Evolutionary conservation across 1,284 basidiomycete genomes (phyloP).

Genomic region (Sphaerobolus stellatus): DNA sequence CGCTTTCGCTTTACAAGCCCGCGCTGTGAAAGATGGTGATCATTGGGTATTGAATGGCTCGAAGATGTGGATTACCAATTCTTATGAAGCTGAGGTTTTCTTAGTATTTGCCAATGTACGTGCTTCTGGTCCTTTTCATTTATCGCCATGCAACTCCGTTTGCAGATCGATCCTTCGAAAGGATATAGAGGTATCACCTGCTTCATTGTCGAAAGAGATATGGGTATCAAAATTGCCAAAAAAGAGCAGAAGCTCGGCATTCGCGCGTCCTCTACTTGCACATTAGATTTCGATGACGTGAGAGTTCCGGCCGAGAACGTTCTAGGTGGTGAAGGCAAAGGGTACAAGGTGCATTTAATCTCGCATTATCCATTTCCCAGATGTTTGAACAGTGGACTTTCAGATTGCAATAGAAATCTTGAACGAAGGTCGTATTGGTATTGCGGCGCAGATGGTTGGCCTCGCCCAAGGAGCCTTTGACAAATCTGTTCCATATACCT

Average conservation of each 20-base stretch:
- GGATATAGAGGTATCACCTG: slow-evolving; percentile 99
- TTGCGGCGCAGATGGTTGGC: slow-evolving; percentile 96
- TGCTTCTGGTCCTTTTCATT: slow-evolving; percentile 4
- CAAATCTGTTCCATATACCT: slow-evolving; percentile 90
- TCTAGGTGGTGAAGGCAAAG: slow-evolving; percentile 90
- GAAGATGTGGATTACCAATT: slow-evolving; percentile 99
- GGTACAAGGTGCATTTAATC: slow-evolving; percentile 75
- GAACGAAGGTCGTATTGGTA: slow-evolving; percentile 97
- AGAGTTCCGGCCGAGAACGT: slow-evolving; percentile 91
- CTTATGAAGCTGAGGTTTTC: slow-evolving; percentile 91
- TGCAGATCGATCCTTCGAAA: slow-evolving; percentile 81
- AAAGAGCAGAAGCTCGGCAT: slow-evolving; percentile 99
- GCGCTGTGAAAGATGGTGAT: slow-evolving; percentile 82
- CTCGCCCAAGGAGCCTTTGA: slow-evolving; percentile 97
- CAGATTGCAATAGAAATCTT: slow-evolving; percentile 95
- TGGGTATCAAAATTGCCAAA: slow-evolving; percentile 97
- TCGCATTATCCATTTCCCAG: neutral
- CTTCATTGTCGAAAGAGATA: slow-evolving; percentile 93
- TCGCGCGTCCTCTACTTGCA: slow-evolving; percentile 94
- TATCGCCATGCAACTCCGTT: neutral
- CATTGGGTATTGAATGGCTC: slow-evolving; percentile 89
- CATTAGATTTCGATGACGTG: slow-evolving; percentile 94
- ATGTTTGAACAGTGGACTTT: neutral
- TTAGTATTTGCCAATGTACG: slow-evolving; percentile 90
- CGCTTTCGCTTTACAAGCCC: slow-evolving; percentile 95